Percentiles rank a stretch among this genome's conserved stretches.
These are phyloP conservation scores for Trichoderma simmonsii DNA, from an alignment of 2,329 filamentous ascomycete genomes.

Conservation along the genomic window DNA sequence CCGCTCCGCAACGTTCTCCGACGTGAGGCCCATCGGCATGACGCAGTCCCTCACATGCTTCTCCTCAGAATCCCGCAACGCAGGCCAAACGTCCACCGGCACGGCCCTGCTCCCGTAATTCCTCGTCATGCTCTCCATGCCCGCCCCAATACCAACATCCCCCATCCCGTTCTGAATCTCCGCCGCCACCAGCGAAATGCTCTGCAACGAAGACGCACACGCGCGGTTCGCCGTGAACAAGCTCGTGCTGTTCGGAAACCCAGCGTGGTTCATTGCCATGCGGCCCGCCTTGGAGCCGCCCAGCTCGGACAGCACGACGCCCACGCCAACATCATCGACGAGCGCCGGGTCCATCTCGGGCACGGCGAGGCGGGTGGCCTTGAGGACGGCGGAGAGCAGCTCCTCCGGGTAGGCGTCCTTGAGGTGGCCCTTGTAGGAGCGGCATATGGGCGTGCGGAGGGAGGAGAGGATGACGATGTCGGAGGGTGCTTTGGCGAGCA, in stretches of 20 bases:
- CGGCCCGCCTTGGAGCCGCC: slow-evolving; percentile 87
- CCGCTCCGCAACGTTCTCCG: slow-evolving; percentile 79
- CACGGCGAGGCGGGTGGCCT: slow-evolving; percentile 51
- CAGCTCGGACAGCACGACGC: slow-evolving; percentile 86
- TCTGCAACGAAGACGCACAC: slow-evolving; percentile 74
- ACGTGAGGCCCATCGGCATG: slow-evolving; percentile 90
- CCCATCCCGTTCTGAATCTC: slow-evolving; percentile 73
- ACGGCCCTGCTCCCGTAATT: slow-evolving; percentile 88
- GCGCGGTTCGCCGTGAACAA: slow-evolving; percentile 89
- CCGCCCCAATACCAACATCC: slow-evolving; percentile 73
- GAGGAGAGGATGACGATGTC: slow-evolving; percentile 88
- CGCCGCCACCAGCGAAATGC: slow-evolving; percentile 70
- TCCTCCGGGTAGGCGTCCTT: slow-evolving; percentile 91
- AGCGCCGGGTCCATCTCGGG: slow-evolving; percentile 70
- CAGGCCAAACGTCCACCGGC: slow-evolving; percentile 75
- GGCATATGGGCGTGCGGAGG: slow-evolving; percentile 83
- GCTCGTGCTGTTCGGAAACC: slow-evolving; percentile 67
- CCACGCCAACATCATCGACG: slow-evolving; percentile 74
- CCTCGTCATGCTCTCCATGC: slow-evolving; percentile 94
- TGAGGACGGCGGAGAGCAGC: slow-evolving; percentile 66
- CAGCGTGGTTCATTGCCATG: slow-evolving; percentile 85
- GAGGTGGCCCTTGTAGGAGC: slow-evolving; percentile 77
- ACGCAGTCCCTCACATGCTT: slow-evolving; percentile 80
- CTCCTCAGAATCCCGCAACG: slow-evolving; percentile 59
- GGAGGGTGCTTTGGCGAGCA: slow-evolving; percentile 73